These are phyloP conservation scores for Oryza glaberrima DNA, from an alignment of 176 grass and related monocot genomes.

Conservation along the genomic window DNA sequence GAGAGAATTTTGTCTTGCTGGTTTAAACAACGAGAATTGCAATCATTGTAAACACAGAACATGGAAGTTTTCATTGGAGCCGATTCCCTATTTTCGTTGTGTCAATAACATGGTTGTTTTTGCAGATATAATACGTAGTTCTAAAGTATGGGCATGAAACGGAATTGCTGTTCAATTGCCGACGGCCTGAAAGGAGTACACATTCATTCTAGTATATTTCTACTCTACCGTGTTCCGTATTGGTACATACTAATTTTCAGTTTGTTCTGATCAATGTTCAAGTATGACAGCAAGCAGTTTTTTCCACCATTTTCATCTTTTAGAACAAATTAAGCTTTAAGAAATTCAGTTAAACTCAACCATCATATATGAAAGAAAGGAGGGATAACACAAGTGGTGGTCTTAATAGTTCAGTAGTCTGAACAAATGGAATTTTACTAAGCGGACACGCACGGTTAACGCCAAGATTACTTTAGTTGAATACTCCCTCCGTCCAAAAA, in stretches of 20 bases:
- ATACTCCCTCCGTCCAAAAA: not conserved
- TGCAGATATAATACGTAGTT: not conserved
- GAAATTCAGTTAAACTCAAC: not conserved
- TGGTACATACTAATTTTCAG: not conserved
- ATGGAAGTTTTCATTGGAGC: conserved; percentile 32
- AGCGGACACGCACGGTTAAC: conserved; percentile 35
- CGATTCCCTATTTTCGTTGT: conserved; percentile 28
- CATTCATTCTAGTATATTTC: not conserved
- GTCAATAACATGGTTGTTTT: conserved; percentile 18
- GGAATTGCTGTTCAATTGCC: too few species aligned
- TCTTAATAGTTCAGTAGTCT: not conserved
- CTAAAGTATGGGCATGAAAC: not conserved
- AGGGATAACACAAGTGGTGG: not conserved
- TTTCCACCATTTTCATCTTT: not conserved
- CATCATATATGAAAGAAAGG: not conserved
- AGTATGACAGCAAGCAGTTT: not conserved
- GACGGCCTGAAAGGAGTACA: too few species aligned
- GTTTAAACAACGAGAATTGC: conserved; percentile 26
- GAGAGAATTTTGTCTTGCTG: conserved; percentile 61
- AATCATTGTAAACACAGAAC: conserved; percentile 46
- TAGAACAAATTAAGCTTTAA: not conserved
- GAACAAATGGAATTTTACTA: conserved; percentile 33
- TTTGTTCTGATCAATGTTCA: not conserved
- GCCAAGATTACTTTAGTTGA: conserved; percentile 38
- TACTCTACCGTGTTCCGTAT: not conserved